phyloP scores from a whole-genome alignment of 1,139 yeast genomes.

The Suzukiozyma palmioleophila region DNA sequence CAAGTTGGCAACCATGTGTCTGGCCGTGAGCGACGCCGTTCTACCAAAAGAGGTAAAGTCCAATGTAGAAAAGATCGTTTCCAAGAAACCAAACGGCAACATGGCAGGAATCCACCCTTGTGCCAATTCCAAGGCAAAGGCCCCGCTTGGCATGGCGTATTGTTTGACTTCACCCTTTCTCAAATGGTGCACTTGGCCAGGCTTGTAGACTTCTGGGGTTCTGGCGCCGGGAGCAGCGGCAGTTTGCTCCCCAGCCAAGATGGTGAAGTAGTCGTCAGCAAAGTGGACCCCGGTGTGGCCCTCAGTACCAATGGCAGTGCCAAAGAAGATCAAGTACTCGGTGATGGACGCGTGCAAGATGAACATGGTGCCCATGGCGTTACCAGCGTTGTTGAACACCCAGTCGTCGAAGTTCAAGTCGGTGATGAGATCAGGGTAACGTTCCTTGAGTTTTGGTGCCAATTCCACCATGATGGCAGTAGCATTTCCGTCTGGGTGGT shows the following conservation, averaged over 20 bases:
- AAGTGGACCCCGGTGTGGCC: constrained; percentile 96
- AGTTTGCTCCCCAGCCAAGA: constrained; percentile 69
- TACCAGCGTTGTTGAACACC: constrained; percentile 97
- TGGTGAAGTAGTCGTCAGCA: constrained; percentile 94
- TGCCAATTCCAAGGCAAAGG: constrained; percentile 90
- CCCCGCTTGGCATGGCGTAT: constrained; percentile 75
- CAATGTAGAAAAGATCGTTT: constrained; percentile 72
- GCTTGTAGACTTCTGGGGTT: constrained; percentile 60
- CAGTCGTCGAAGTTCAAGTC: constrained; percentile 73
- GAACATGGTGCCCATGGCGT: constrained; percentile 98
- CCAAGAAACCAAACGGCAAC: constrained; percentile 93
- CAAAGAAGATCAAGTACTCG: constrained; percentile 87
- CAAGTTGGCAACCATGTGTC: constrained; percentile 70
- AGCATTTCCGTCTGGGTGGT: constrained; percentile 56
- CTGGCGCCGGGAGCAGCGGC: constrained; percentile 67
- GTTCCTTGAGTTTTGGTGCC: constrained; percentile 52
- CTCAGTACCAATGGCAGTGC: constrained; percentile 87
- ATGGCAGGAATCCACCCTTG: constrained; percentile 99
- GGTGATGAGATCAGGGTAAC: constrained; percentile 64
- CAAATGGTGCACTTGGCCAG: constrained; percentile 83
- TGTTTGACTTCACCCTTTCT: constrained; percentile 72
- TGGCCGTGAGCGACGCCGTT: constrained; percentile 72
- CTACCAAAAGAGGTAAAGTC: constrained; percentile 65
- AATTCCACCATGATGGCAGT: constrained; percentile 60
- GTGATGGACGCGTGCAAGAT: constrained; percentile 93